Evolutionary conservation across 345 rosid genomes (phyloP).

Genomic region (Eucalyptus pumila): DNA sequence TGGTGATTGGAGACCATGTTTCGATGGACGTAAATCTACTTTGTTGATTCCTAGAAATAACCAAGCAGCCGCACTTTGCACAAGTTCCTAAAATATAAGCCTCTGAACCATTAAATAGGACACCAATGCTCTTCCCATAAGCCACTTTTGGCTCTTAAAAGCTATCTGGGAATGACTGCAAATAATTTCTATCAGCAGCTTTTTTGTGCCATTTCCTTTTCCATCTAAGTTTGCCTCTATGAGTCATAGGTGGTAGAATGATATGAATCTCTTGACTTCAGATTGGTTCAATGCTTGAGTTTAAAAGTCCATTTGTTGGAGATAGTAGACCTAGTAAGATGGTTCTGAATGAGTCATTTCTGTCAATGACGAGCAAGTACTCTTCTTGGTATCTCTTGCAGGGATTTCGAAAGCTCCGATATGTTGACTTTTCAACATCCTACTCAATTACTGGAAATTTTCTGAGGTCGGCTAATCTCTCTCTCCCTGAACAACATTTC

Average conservation of each 20-base stretch:
- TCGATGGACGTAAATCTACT: neutral
- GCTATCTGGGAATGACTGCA: neutral
- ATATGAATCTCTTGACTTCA: neutral
- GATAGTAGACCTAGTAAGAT: neutral
- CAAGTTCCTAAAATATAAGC: neutral
- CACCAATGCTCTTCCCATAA: neutral
- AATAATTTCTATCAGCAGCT: neutral
- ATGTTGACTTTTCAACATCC: conserved; percentile 68
- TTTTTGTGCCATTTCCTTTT: neutral
- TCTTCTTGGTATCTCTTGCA: conserved; percentile 8
- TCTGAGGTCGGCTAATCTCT: conserved; percentile 38
- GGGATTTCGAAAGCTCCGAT: conserved; percentile 55
- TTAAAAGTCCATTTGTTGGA: neutral
- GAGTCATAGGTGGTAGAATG: neutral
- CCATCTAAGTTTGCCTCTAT: neutral
- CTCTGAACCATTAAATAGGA: neutral
- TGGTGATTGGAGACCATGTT: neutral
- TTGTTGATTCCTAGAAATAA: neutral
- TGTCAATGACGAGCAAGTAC: neutral
- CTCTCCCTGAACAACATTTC: neutral
- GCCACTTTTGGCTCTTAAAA: neutral
- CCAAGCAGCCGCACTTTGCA: neutral
- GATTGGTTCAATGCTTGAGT: neutral
- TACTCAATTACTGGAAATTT: conserved; percentile 63
- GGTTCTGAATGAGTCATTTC: neutral